Evolutionary conservation across 2,329 filamentous ascomycete genomes (phyloP).

Genomic region (Kalmusia sp.): DNA sequence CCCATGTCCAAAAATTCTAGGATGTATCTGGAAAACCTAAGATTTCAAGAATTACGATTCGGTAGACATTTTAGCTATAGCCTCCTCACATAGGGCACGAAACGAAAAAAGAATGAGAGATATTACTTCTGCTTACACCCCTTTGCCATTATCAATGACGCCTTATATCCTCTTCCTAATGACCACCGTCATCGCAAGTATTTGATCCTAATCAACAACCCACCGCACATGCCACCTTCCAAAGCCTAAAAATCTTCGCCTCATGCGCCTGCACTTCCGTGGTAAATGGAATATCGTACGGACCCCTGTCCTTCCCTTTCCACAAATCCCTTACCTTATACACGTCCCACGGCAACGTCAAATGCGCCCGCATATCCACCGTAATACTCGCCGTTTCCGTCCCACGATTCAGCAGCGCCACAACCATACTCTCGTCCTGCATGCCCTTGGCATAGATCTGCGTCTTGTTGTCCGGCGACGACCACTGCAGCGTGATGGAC

Average conservation of each 20-base stretch:
- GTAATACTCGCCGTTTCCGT: slow-evolving; percentile 23
- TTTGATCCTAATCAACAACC: slow-evolving; percentile 16
- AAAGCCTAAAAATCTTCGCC: slow-evolving; percentile 24
- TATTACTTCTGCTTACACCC: neutral
- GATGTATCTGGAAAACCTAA: no score
- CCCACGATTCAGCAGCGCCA: slow-evolving; percentile 26
- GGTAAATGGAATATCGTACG: slow-evolving; percentile 32
- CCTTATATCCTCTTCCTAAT: no score
- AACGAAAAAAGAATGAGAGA: neutral
- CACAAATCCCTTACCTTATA: slow-evolving; percentile 29
- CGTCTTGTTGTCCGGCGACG: slow-evolving; percentile 15
- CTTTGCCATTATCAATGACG: neutral
- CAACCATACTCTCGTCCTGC: slow-evolving; percentile 22
- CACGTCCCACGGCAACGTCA: slow-evolving; percentile 30
- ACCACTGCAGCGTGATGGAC: slow-evolving; percentile 17
- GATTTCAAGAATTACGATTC: no score
- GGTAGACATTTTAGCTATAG: neutral
- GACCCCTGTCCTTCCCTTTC: slow-evolving; percentile 27
- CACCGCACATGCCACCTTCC: slow-evolving; percentile 26
- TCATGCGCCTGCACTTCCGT: slow-evolving; percentile 28
- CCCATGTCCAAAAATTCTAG: no score
- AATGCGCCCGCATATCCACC: slow-evolving; percentile 24
- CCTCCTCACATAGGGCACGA: neutral
- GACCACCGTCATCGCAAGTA: neutral
- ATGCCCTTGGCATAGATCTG: slow-evolving; percentile 27